Evolutionary conservation across 2,329 filamentous ascomycete species (phyloP).

Genomic region (Calonectria pauciramosa): DNA sequence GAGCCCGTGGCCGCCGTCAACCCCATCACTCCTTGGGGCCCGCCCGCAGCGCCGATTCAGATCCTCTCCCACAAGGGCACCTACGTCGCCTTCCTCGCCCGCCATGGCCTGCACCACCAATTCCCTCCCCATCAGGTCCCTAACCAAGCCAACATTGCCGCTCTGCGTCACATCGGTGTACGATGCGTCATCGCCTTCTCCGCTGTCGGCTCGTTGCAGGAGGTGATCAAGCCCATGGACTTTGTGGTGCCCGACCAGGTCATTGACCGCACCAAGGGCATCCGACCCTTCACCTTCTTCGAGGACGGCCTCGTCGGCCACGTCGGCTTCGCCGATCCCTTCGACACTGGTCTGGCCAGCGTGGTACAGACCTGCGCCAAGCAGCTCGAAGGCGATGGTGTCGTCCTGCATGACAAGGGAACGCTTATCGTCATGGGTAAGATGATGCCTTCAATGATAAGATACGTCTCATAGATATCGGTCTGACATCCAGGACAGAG

Average conservation of each 20-base stretch:
- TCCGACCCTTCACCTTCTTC: conserved; percentile 96
- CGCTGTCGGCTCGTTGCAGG: conserved; percentile 91
- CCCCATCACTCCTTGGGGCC: conserved; percentile 89
- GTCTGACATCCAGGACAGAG: conserved; percentile 67
- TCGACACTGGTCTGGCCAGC: conserved; percentile 82
- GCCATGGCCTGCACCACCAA: conserved; percentile 91
- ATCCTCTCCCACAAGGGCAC: conserved; percentile 90
- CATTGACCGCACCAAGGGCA: conserved; percentile 96
- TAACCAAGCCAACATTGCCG: conserved; percentile 95
- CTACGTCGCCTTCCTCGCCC: conserved; percentile 91
- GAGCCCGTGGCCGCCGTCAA: conserved; percentile 84
- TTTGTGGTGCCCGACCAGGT: conserved; percentile 97
- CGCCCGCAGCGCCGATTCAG: conserved; percentile 80
- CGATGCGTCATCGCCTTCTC: conserved; percentile 94
- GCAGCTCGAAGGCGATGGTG: conserved; percentile 84
- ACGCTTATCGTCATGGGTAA: conserved; percentile 92
- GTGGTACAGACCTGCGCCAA: conserved; percentile 84
- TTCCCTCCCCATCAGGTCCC: conserved; percentile 96
- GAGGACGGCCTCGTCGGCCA: conserved; percentile 92
- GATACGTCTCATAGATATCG: conserved; percentile 19
- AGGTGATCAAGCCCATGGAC: conserved; percentile 94
- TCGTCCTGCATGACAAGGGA: conserved; percentile 86
- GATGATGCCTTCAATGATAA: conserved; percentile 5
- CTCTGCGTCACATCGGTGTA: conserved; percentile 90
- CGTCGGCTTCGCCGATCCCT: conserved; percentile 95